Percentiles rank a stretch among this genome's conserved stretches.
phyloP scores from a whole-genome alignment of 345 rosid genomes.

The Nasturtium officinale region DNA sequence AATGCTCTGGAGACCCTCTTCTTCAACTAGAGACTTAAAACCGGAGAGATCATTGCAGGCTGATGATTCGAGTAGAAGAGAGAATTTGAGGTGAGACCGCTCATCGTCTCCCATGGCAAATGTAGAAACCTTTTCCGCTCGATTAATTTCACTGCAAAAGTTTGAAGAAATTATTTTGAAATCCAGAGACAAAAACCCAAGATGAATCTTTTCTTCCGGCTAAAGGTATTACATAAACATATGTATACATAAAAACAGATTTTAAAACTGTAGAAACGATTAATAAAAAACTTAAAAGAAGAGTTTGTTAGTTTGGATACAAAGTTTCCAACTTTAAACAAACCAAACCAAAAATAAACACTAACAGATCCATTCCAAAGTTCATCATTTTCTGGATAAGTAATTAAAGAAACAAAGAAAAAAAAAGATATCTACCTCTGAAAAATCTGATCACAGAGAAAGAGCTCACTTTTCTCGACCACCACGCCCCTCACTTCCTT shows the following conservation, averaged over 20 bases:
- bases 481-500: slow-evolving; percentile 40
- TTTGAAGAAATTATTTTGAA: slow-evolving; percentile 30
- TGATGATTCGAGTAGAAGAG: slow-evolving; percentile 66
- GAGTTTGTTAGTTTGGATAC: slow-evolving; percentile 37
- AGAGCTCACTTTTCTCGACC: slow-evolving; percentile 41
- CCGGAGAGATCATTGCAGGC: slow-evolving; percentile 72
- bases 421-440: slow-evolving; percentile 30
- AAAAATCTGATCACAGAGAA: slow-evolving; percentile 31
- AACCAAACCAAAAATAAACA: slow-evolving; percentile 40
- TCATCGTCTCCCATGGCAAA: slow-evolving; percentile 45
- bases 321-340: slow-evolving; percentile 35
- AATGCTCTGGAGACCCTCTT: slow-evolving; percentile 52
- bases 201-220: slow-evolving; percentile 21
- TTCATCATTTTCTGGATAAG: slow-evolving; percentile 28
- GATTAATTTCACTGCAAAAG: slow-evolving; percentile 45
- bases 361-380: slow-evolving; percentile 40
- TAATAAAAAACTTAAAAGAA: background rate
- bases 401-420: slow-evolving; percentile 39
- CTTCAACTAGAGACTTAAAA: slow-evolving; percentile 59
- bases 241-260: slow-evolving; percentile 33
- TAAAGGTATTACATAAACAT: slow-evolving; percentile 36
- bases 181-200: slow-evolving; percentile 1
- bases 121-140: slow-evolving; percentile 40
- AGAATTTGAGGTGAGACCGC: slow-evolving; percentile 43
- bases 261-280: slow-evolving; percentile 37